phyloP scores from a whole-genome alignment of 768 basidiomycete genomes.

The Leccinum longicurvipes region DNA sequence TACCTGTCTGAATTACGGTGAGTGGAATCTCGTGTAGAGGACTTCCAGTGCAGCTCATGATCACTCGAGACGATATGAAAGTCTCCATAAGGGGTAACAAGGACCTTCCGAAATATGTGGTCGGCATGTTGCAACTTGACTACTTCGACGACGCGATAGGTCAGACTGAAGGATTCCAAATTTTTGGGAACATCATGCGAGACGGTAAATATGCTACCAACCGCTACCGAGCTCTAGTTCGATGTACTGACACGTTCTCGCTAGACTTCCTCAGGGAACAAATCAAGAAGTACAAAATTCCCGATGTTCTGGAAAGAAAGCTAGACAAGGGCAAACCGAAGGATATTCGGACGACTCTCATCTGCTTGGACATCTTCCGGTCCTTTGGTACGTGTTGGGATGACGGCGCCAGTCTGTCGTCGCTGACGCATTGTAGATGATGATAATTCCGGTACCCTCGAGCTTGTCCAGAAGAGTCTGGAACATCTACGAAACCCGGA shows the following conservation, averaged over 20 bases:
- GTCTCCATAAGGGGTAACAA: slow-evolving; percentile 5
- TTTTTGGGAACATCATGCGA: slow-evolving; percentile 21
- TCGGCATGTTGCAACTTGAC: slow-evolving; percentile 22
- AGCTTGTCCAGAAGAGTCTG: slow-evolving; percentile 6
- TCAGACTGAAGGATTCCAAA: slow-evolving; percentile 23
- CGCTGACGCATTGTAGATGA: background rate
- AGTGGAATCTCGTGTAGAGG: background rate
- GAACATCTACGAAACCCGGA: background rate
- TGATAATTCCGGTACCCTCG: background rate
- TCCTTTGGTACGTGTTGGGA: slow-evolving; percentile 15
- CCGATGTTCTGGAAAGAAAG: slow-evolving; percentile 17
- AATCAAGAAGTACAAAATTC: slow-evolving; percentile 16
- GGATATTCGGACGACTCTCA: slow-evolving; percentile 21
- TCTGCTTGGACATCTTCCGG: slow-evolving; percentile 23
- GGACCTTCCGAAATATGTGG: slow-evolving; percentile 12
- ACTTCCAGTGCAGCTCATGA: background rate
- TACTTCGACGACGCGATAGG: slow-evolving; percentile 27
- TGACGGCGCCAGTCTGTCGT: background rate
- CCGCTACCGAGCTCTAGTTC: background rate
- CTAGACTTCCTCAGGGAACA: slow-evolving; percentile 14
- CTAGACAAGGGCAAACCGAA: slow-evolving; percentile 11
- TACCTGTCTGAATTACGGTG: slow-evolving; percentile 15
- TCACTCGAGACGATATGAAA: slow-evolving; percentile 13
- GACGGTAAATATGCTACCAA: slow-evolving; percentile 10
- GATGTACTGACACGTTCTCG: background rate